Evolutionary conservation across 208 protist genomes (phyloP).

Genomic region (Polymyxa betae): DNA sequence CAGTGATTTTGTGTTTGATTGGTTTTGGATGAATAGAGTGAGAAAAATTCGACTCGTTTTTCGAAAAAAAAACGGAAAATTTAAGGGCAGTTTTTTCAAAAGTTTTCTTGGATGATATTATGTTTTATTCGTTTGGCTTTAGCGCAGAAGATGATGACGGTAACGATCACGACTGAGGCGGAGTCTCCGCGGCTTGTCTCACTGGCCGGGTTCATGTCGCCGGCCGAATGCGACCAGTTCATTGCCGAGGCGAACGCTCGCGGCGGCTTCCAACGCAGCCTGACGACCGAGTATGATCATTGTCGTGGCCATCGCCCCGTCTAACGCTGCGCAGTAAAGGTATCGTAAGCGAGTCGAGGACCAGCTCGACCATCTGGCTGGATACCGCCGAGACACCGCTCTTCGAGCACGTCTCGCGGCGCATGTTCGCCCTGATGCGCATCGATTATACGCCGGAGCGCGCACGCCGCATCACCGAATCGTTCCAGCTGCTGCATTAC

Average conservation of each 20-base stretch:
- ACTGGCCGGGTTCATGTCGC: not conserved
- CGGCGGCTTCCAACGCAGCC: not conserved
- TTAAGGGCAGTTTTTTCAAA: too few species aligned
- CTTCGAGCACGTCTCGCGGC: conserved; percentile 10
- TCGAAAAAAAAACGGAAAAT: too few species aligned
- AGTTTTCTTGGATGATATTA: too few species aligned
- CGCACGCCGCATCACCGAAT: not conserved
- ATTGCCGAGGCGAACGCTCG: not conserved
- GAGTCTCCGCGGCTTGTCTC: not conserved
- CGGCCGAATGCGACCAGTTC: not conserved
- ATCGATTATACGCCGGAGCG: not conserved
- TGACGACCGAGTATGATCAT: conserved; percentile 15
- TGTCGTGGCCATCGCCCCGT: too few species aligned
- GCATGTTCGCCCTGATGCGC: not conserved
- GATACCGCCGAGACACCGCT: not conserved
- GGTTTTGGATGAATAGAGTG: too few species aligned
- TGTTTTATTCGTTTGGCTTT: too few species aligned
- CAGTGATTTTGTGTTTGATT: too few species aligned
- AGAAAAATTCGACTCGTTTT: too few species aligned
- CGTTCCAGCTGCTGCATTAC: conserved; percentile 18
- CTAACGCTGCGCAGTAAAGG: too few species aligned
- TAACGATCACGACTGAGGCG: not conserved
- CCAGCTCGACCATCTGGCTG: not conserved
- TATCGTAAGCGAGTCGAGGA: not conserved
- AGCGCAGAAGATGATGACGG: not conserved